Evolutionary conservation across 805 yeast species (phyloP), one percentile per base, ranked within the genome.

Genomic region (Lachancea dasiensis): DNA sequence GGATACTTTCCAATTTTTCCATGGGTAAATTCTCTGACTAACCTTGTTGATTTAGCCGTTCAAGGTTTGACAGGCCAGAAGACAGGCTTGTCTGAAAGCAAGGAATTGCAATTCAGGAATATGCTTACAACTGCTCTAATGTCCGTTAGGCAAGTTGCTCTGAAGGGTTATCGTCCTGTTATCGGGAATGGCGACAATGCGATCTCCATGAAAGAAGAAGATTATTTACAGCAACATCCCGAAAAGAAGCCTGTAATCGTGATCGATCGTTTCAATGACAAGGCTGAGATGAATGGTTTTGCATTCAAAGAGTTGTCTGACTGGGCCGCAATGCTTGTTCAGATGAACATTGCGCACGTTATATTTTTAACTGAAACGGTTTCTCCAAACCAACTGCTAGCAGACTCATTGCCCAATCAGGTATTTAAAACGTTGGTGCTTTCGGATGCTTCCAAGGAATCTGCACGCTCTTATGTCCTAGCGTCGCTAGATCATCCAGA

Each of bases 1-100:
- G 98, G 98, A 0, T 92, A 92, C 60, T 86, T 75, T 67, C 98
- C 98, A 1, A 80, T 86, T 5, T 92, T 92, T 58, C 84, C 96
- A 16, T 90, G 97, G 95, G 64, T 89, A 43, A 86, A 86, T 57
- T 75, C 82, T 2, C 64, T 89, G 9, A 77, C 95, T 0, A 75
- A 78, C 41, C 79, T 87, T 42, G 64, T 86, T 32, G 98, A 92
- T 62, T 68, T 92, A 51, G 86, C 80, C 38, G 82, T 84, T 14
- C 95, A 86, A 55, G 90, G 97, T 40, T 58, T 90, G 28, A 86
- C 95, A 1, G 98, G 97, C 1, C 97, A 87, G 56, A 89, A 87
- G 54, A 82, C 95, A 3, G 96, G 96, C 1, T 66, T 89, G 33
- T 76, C 89, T 21, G 96, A 89, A 55, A 66, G 85, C 2, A 80